Evolutionary conservation across 164 flowering plant species (phyloP).

Genomic region (Magnolia officinalis): DNA sequence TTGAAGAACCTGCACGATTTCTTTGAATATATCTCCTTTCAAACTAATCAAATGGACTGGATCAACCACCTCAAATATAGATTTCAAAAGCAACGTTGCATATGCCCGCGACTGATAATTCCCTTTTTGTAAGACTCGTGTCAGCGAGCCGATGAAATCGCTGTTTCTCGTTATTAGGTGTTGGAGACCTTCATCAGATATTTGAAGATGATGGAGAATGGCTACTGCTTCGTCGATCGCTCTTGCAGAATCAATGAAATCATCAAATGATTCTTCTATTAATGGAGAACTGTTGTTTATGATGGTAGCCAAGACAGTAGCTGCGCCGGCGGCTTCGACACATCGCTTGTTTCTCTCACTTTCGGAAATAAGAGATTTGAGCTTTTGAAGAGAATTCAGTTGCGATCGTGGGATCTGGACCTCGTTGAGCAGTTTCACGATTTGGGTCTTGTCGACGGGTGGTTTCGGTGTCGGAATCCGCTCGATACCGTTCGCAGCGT

Average conservation of each 20-base stretch:
- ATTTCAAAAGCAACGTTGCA: slow-evolving; percentile 44
- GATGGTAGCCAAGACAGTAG: slow-evolving; percentile 43
- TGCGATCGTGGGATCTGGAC: slow-evolving; percentile 29
- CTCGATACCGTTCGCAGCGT: slow-evolving; percentile 46
- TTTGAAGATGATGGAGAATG: slow-evolving; percentile 38
- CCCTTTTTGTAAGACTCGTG: slow-evolving; percentile 33
- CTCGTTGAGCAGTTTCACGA: slow-evolving; percentile 34
- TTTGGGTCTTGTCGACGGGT: slow-evolving; percentile 35
- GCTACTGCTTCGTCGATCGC: slow-evolving; percentile 47
- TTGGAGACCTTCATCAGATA: slow-evolving; percentile 35
- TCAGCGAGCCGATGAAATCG: slow-evolving; percentile 36
- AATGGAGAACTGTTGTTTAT: slow-evolving; percentile 16
- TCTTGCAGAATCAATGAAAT: slow-evolving; percentile 11
- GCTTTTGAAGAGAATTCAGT: slow-evolving; percentile 33
- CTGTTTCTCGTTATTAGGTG: slow-evolving; percentile 21
- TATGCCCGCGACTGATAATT: slow-evolving; percentile 41
- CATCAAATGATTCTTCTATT: slow-evolving; percentile 2
- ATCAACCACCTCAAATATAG: slow-evolving; percentile 42
- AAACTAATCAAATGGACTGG: slow-evolving; percentile 36
- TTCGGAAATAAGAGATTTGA: slow-evolving; percentile 34
- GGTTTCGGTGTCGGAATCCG: slow-evolving; percentile 71
- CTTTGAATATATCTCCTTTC: slow-evolving; percentile 30
- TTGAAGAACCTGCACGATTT: slow-evolving; percentile 29
- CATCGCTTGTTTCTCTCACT: slow-evolving; percentile 37
- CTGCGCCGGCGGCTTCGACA: slow-evolving; percentile 47